These are phyloP conservation scores for Naematelia encephala DNA, from an alignment of 768 basidiomycete genomes.

Conservation along the genomic window DNA sequence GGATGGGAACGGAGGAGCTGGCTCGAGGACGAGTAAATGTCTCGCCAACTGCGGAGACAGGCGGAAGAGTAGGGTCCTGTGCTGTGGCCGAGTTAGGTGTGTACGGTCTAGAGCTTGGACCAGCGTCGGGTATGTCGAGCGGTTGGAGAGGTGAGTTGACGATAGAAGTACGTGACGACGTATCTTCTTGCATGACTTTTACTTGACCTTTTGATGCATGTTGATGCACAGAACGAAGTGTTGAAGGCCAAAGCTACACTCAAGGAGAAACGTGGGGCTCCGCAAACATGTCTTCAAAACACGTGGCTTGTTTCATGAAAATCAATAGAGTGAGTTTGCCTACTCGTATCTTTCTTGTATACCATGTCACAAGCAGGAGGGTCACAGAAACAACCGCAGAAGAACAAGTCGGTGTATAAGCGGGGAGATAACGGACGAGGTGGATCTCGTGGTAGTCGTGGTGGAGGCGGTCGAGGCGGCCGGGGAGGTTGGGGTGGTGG, in stretches of 20 bases:
- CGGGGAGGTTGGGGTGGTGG: constrained; percentile 11
- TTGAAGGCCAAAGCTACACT: neutral
- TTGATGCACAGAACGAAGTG: neutral
- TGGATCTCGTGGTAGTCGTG: constrained; percentile 16
- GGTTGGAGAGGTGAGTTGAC: neutral
- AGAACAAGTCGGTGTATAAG: constrained; percentile 33
- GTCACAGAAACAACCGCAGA: constrained; percentile 19
- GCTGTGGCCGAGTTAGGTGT: neutral
- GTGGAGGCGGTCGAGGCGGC: constrained; percentile 23
- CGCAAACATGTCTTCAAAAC: neutral
- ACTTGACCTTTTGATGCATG: neutral
- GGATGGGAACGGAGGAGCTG: neutral
- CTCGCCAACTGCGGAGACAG: neutral
- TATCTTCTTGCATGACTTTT: neutral
- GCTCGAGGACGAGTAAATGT: neutral
- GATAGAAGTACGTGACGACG: neutral
- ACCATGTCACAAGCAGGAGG: constrained; percentile 17
- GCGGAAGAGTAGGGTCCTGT: neutral
- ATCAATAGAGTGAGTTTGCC: no score
- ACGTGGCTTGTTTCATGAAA: no score
- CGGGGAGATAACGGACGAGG: constrained; percentile 14
- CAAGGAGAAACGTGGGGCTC: constrained; percentile 3
- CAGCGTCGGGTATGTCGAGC: neutral
- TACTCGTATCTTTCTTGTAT: no score
- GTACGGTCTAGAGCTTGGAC: neutral